These are phyloP conservation scores for Endogone sp. DNA, from an alignment of 192 early-diverging fungal species.

Conservation along the genomic window DNA sequence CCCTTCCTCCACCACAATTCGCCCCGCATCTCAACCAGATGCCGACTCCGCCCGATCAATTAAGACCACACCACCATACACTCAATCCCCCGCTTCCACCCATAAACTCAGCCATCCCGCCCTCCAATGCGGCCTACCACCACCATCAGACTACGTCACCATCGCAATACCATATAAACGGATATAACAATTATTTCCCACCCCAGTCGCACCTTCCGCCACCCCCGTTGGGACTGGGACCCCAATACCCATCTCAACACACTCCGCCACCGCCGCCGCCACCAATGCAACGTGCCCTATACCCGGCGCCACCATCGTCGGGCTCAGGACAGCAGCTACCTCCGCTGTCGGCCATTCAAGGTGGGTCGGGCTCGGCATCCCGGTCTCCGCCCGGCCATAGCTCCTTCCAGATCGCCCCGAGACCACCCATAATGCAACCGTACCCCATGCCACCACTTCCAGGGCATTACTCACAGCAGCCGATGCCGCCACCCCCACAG, in stretches of 20 bases:
- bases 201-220: too few relatives aligned
- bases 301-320: not conserved
- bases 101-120: not conserved
- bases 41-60: not conserved
- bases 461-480: too few relatives aligned
- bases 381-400: not conserved
- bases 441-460: not conserved
- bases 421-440: not conserved
- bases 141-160: not conserved
- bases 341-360: not conserved
- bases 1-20: not conserved
- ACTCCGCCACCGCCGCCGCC: not conserved
- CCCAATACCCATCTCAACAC: not conserved
- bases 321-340: not conserved
- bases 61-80: not conserved
- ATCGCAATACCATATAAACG: not conserved
- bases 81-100: too few relatives aligned
- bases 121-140: not conserved
- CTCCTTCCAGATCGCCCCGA: not conserved
- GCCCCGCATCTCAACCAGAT: not conserved
- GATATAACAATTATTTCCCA: not conserved
- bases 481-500: not conserved
- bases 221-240: not conserved
- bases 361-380: not conserved
- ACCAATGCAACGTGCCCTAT: not conserved